A percentile compares a stretch with the other conserved stretches of the same genome.
Evolutionary conservation across 306 rosid genomes (phyloP).

Genomic region (Albizia julibrissin): DNA sequence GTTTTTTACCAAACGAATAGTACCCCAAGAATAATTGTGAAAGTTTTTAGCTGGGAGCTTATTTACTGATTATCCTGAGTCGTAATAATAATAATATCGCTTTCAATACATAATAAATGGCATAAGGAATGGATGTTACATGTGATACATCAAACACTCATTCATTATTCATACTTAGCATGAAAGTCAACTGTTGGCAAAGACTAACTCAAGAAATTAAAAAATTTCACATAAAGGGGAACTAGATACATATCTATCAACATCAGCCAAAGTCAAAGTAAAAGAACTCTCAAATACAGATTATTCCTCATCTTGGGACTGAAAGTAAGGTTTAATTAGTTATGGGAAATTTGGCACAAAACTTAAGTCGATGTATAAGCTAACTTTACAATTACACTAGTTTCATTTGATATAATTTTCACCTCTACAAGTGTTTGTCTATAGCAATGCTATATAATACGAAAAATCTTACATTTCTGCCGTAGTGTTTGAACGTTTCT

Average conservation of each 20-base stretch:
- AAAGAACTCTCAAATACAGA: neutral
- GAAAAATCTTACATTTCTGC: slow-evolving; percentile 1
- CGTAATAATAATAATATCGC: no score
- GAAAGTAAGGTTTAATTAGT: neutral
- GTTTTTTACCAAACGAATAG: no score
- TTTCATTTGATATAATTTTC: slow-evolving; percentile 14
- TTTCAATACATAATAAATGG: no score
- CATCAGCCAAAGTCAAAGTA: neutral
- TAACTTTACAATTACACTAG: slow-evolving; percentile 11
- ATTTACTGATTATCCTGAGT: no score
- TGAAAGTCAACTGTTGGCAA: neutral
- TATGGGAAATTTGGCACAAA: neutral
- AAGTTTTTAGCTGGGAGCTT: no score
- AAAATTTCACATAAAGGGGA: neutral
- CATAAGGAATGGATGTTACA: no score
- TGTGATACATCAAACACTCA: neutral
- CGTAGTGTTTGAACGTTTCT: neutral
- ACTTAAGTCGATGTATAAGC: slow-evolving; percentile 5
- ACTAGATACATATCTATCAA: neutral
- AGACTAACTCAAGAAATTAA: neutral
- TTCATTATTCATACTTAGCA: neutral
- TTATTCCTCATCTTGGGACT: neutral
- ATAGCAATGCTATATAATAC: neutral
- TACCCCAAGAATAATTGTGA: no score
- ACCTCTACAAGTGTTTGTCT: neutral